Conservation (phyloP, 1,139 yeast species). For the Protomyces arabidopsidicola region DNA sequence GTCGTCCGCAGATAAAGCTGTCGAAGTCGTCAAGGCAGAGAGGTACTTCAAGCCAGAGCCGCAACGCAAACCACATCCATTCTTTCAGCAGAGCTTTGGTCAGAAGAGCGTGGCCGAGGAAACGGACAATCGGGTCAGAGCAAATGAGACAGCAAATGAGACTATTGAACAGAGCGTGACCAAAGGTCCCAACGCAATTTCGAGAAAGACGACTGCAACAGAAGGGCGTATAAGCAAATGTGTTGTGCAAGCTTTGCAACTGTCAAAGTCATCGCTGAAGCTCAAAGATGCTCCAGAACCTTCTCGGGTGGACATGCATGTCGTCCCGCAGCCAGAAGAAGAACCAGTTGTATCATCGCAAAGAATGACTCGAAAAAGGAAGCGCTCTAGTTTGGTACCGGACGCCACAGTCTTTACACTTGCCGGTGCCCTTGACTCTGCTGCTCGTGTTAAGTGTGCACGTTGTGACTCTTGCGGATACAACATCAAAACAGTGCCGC, state of each 20-base stretch:
- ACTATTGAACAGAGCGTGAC: no score
- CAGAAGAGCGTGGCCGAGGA: not conserved
- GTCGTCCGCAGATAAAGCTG: not conserved
- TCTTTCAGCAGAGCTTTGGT: not conserved
- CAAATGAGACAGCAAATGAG: not conserved
- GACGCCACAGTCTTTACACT: no score
- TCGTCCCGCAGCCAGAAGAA: not conserved
- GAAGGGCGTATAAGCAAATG: not conserved
- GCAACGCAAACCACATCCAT: not conserved
- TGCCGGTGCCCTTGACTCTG: not conserved
- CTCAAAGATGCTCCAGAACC: constrained; percentile 1
- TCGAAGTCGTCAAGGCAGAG: not conserved
- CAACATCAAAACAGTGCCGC: not conserved
- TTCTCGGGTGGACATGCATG: not conserved
- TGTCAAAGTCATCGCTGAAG: not conserved
- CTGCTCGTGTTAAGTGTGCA: not conserved
- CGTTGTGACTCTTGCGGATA: no score
- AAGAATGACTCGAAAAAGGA: not conserved
- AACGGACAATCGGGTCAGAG: not conserved
- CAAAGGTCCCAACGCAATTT: not conserved
- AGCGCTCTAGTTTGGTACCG: not conserved
- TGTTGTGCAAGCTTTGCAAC: no score
- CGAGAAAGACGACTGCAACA: not conserved
- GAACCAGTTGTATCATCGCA: not conserved
- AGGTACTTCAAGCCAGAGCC: not conserved